These are phyloP conservation scores for Fraxinus anomala DNA, from an alignment of 257 asterid species.

Conservation along the genomic window DNA sequence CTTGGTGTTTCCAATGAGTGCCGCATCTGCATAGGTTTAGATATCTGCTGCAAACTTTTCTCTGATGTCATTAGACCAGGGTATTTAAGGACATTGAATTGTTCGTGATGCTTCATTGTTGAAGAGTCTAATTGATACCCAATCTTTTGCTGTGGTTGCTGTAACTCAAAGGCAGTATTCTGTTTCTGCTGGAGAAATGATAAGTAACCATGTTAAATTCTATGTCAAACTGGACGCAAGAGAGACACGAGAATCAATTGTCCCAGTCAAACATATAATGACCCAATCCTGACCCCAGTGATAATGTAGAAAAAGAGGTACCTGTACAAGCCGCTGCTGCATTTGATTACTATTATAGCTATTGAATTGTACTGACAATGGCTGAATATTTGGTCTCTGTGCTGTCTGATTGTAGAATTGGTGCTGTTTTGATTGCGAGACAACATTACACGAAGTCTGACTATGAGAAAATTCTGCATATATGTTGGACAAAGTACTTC, in stretches of 20 bases:
- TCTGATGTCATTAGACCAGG: conserved; percentile 24
- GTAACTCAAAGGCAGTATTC: not conserved
- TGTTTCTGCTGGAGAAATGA: not conserved
- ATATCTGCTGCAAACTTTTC: conserved; percentile 5
- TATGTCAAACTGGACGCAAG: not conserved
- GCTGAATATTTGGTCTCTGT: conserved; percentile 25
- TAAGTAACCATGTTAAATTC: not conserved
- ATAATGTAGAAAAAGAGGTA: conserved; percentile 7
- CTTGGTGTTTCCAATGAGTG: conserved; percentile 21
- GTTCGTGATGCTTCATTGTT: conserved; percentile 22
- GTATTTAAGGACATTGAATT: conserved; percentile 25
- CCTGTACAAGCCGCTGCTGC: conserved; percentile 31
- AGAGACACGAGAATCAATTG: not conserved
- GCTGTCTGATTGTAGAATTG: conserved; percentile 10
- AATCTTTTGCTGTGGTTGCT: conserved; percentile 22
- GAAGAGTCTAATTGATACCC: conserved; percentile 22
- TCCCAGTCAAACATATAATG: not conserved
- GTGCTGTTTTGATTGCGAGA: conserved; percentile 16
- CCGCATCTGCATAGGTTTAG: not conserved
- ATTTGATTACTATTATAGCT: not conserved
- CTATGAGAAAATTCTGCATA: conserved; percentile 8
- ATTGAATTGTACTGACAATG: conserved; percentile 19
- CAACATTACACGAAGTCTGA: conserved; percentile 16
- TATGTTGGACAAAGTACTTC: not conserved
- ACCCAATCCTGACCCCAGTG: not conserved